These are phyloP conservation scores for Erysimum cheiri DNA, from an alignment of 441 rosid genomes.

Conservation along the genomic window DNA sequence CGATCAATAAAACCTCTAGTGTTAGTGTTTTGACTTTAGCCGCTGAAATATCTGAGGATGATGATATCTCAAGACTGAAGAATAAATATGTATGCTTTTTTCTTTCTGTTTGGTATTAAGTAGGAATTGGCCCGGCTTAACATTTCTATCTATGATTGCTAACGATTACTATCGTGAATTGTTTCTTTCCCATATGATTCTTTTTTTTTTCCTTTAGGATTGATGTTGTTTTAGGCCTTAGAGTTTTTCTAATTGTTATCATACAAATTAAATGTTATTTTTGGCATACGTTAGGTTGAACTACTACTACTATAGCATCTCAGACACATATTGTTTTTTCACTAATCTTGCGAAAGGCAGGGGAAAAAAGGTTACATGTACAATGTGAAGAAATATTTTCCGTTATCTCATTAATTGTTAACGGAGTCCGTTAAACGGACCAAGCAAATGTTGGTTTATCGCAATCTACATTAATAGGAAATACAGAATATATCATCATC, in stretches of 20 bases:
- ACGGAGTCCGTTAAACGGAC: no score
- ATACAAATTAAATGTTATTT: neutral
- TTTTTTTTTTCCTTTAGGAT: neutral
- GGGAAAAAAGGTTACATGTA: no score
- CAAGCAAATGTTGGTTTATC: neutral
- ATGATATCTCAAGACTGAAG: neutral
- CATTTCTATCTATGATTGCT: constrained; percentile 18
- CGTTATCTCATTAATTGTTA: no score
- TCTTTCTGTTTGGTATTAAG: neutral
- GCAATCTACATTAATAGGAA: neutral
- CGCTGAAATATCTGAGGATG: constrained; percentile 24
- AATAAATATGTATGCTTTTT: neutral
- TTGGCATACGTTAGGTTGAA: neutral
- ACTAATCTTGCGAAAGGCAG: no score
- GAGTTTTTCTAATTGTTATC: neutral
- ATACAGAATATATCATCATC: neutral
- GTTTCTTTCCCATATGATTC: constrained; percentile 4
- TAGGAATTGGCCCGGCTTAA: constrained; percentile 12
- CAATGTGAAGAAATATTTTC: no score
- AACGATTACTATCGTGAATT: neutral
- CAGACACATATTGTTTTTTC: neutral
- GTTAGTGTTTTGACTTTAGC: constrained; percentile 34
- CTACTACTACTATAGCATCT: neutral
- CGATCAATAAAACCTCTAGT: constrained; percentile 21
- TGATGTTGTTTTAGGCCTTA: neutral